These are phyloP conservation scores for Sphaerulina populicola DNA, from an alignment of 2,329 filamentous ascomycete genomes.

Conservation along the genomic window DNA sequence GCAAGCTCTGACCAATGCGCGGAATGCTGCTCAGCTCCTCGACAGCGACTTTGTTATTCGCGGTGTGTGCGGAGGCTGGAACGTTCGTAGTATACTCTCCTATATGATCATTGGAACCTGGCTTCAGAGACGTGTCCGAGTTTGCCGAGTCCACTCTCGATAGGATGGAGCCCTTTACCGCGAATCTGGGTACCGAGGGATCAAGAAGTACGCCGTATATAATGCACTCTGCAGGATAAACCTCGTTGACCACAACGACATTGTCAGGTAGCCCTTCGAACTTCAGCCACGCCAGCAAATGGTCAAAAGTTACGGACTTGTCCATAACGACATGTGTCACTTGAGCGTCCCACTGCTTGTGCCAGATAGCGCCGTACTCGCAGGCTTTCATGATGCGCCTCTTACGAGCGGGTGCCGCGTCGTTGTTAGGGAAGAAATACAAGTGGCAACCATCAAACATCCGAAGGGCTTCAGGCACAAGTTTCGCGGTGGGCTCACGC, in stretches of 20 bases:
- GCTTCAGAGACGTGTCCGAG: slow-evolving; percentile 37
- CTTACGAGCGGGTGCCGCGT: slow-evolving; percentile 58
- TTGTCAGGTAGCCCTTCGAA: slow-evolving; percentile 40
- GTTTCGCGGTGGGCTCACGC: slow-evolving; percentile 20
- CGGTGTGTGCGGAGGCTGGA: not conserved
- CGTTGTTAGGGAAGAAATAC: slow-evolving; percentile 72
- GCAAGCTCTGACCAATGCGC: slow-evolving; percentile 9
- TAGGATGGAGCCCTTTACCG: slow-evolving; percentile 34
- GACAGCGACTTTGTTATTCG: not conserved
- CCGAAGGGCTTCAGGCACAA: slow-evolving; percentile 23
- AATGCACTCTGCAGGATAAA: slow-evolving; percentile 41
- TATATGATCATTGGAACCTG: slow-evolving; percentile 41
- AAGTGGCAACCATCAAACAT: slow-evolving; percentile 30
- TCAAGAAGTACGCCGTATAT: slow-evolving; percentile 40
- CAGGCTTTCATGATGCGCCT: slow-evolving; percentile 65
- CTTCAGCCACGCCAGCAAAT: slow-evolving; percentile 53
- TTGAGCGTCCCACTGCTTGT: slow-evolving; percentile 44
- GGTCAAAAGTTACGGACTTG: slow-evolving; percentile 53
- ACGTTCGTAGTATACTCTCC: slow-evolving; percentile 13
- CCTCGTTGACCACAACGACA: slow-evolving; percentile 45
- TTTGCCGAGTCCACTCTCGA: slow-evolving; percentile 13
- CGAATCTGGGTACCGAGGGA: slow-evolving; percentile 51
- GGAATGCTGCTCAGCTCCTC: not conserved
- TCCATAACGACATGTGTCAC: slow-evolving; percentile 79
- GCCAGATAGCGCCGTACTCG: slow-evolving; percentile 68